Evolutionary conservation across 345 rosid species (phyloP).

Genomic region (Eucalyptus sp.): DNA sequence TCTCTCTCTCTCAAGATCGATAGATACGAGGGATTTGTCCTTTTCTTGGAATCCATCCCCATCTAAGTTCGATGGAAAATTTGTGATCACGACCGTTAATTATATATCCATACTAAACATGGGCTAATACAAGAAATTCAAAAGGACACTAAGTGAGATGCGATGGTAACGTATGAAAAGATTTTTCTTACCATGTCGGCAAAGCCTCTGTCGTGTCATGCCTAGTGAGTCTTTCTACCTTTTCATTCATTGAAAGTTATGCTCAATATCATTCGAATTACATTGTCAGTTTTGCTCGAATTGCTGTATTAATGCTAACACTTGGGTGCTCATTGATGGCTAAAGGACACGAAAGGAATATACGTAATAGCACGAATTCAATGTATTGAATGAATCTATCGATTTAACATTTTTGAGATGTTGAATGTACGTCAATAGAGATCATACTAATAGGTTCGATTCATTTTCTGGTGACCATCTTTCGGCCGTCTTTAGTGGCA

Average conservation of each 20-base stretch:
- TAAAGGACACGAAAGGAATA: neutral
- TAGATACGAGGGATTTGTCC: neutral
- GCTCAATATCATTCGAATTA: accelerated
- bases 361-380: neutral
- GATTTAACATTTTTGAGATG: neutral
- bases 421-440: neutral
- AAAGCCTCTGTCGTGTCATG: neutral
- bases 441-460: neutral
- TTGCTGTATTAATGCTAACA: neutral
- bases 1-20: neutral
- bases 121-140: neutral
- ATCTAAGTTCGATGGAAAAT: neutral
- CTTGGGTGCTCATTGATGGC: neutral
- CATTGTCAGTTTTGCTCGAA: neutral
- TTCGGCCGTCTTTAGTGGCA: neutral
- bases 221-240: neutral
- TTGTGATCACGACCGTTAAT: neutral
- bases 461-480: neutral
- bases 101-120: neutral
- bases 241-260: accelerated
- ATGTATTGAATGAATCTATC: neutral
- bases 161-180: neutral
- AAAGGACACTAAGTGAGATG: neutral
- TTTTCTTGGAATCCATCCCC: neutral
- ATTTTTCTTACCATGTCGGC: neutral